These are phyloP conservation scores for Solanum tarijense DNA, from an alignment of 257 asterid genomes.

Conservation along the genomic window DNA sequence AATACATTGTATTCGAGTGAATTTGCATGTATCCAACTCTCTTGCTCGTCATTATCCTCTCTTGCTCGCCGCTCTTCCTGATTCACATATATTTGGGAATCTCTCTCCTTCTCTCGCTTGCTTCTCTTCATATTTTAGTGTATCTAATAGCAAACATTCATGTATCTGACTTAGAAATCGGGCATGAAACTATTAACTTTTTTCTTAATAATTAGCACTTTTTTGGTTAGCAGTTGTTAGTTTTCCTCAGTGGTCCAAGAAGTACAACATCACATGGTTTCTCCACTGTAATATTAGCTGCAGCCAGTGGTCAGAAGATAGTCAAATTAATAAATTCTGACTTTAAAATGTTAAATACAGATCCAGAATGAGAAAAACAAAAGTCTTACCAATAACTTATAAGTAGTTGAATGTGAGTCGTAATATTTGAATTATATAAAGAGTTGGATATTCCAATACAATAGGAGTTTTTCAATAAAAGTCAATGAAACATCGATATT, in stretches of 20 bases:
- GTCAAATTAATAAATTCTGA: neutral
- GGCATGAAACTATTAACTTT: too few species aligned
- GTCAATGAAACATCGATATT: neutral
- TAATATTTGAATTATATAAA: neutral
- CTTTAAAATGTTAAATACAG: neutral
- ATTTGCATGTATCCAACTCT: too few species aligned
- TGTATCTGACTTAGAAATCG: too few species aligned
- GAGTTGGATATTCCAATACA: neutral
- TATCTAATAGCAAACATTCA: too few species aligned
- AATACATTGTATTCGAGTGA: fast-evolving
- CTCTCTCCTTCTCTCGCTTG: neutral
- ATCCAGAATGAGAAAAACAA: neutral
- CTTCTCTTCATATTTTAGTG: neutral
- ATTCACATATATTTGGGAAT: neutral
- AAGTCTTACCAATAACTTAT: neutral
- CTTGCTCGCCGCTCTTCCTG: too few species aligned
- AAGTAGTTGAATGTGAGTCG: neutral
- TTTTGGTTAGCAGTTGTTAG: neutral
- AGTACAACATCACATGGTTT: neutral
- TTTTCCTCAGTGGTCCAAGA: neutral
- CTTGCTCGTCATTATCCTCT: too few species aligned
- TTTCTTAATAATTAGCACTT: too few species aligned
- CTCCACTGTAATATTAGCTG: neutral
- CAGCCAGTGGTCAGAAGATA: neutral
- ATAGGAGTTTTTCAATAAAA: too few species aligned